Percentiles rank a stretch among this genome's conserved stretches.
These are phyloP conservation scores for Chytriomyces hyalinus DNA, from an alignment of 192 early-diverging fungal genomes.

Conservation along the genomic window DNA sequence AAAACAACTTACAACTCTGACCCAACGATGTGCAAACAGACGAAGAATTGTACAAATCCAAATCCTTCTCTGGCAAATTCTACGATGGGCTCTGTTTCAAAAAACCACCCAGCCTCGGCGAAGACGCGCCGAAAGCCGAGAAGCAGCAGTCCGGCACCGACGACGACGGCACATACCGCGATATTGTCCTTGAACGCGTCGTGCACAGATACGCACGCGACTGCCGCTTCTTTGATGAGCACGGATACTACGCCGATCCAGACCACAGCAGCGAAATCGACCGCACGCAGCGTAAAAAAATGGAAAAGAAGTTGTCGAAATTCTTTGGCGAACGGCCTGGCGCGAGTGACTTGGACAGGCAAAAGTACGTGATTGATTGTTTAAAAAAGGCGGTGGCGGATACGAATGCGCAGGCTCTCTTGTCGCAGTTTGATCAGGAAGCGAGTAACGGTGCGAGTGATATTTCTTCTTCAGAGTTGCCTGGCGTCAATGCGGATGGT, in stretches of 20 bases:
- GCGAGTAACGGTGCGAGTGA: neutral
- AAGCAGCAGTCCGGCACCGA: neutral
- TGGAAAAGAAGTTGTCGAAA: conserved; percentile 68
- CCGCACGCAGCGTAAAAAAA: conserved; percentile 60
- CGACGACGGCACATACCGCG: conserved; percentile 17
- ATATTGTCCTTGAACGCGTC: conserved; percentile 33
- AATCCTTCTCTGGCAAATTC: conserved; percentile 16
- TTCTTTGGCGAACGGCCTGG: conserved; percentile 72
- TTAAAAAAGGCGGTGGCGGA: conserved; percentile 20
- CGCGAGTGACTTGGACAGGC: conserved; percentile 58
- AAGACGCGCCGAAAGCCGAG: conserved; percentile 1
- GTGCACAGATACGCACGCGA: conserved; percentile 36
- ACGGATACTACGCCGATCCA: conserved; percentile 62
- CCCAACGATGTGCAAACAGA: neutral
- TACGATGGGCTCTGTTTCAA: neutral
- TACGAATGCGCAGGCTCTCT: neutral
- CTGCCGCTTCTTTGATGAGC: conserved; percentile 21
- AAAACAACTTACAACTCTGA: neutral
- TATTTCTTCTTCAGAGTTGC: neutral
- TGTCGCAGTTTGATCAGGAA: neutral
- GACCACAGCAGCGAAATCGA: conserved; percentile 49
- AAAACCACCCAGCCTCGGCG: neutral
- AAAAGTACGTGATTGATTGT: conserved; percentile 2
- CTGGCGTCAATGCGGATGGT: neutral
- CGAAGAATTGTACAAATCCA: neutral